A percentile compares a stretch with the other conserved stretches of the same genome.
These are phyloP conservation scores for Yamadazyma taylorii DNA, from an alignment of 1,139 yeast species.

Conservation along the genomic window DNA sequence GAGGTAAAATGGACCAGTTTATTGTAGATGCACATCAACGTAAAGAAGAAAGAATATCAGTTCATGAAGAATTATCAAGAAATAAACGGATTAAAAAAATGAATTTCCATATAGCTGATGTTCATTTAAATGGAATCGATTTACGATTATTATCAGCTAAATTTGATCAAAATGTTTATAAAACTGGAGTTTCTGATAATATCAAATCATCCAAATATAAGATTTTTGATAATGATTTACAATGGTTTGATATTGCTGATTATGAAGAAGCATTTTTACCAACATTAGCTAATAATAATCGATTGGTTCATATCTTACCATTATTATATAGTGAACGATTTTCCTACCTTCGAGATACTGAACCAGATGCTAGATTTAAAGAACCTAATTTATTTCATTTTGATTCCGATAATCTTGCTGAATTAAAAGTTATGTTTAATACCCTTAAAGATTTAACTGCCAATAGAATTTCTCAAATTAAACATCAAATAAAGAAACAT, in stretches of 20 bases:
- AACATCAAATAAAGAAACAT: conserved; percentile 19
- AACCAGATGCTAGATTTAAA: conserved; percentile 16
- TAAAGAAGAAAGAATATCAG: conserved; percentile 36
- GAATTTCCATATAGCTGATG: conserved; percentile 47
- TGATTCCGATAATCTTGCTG: conserved; percentile 13
- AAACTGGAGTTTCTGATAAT: conserved; percentile 8
- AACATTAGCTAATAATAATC: conserved; percentile 22
- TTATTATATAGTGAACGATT: conserved; percentile 38
- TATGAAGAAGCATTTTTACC: conserved; percentile 41
- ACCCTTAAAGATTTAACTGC: conserved; percentile 30
- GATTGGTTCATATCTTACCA: conserved; percentile 31
- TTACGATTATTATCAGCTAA: conserved; percentile 35
- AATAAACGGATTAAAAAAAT: conserved; percentile 39
- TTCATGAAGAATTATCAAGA: conserved; percentile 32
- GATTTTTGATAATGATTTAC: conserved; percentile 33
- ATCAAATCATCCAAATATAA: conserved; percentile 21
- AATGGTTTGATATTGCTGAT: conserved; percentile 47
- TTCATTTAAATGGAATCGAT: conserved; percentile 41
- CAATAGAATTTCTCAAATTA: conserved; percentile 30
- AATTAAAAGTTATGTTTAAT: conserved; percentile 24
- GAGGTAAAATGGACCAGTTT: conserved; percentile 42
- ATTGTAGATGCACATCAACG: conserved; percentile 48
- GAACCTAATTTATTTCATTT: conserved; percentile 15
- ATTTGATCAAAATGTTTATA: conserved; percentile 32
- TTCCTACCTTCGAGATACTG: conserved; percentile 41